phyloP scores from a whole-genome alignment of 2,329 filamentous ascomycete species.

The Pyricularia sp. region DNA sequence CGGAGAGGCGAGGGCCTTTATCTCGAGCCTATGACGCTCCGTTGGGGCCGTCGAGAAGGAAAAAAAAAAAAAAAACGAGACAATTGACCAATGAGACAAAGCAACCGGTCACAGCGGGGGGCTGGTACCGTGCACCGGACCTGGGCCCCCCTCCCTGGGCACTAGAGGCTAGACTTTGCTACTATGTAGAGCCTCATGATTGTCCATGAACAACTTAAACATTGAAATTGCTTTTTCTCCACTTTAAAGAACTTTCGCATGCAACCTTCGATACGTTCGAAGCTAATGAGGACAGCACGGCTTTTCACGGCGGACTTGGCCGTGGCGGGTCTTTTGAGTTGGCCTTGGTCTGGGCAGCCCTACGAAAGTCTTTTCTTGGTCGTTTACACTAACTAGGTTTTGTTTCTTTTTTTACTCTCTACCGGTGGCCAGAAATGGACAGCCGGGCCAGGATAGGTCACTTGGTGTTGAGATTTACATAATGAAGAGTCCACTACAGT shows the following conservation, averaged over 20 bases:
- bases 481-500: neutral
- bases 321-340: neutral
- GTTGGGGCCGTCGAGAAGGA: neutral
- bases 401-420: neutral
- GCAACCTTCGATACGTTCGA: neutral
- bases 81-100: neutral
- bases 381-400: neutral
- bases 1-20: neutral
- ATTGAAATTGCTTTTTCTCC: neutral
- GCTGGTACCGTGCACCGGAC: neutral
- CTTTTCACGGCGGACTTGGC: neutral
- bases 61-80: neutral
- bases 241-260: neutral
- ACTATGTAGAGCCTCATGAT: neutral
- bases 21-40: neutral
- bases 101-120: neutral
- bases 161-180: no score
- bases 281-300: no score
- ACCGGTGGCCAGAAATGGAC: neutral
- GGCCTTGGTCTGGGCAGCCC: neutral
- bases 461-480: neutral
- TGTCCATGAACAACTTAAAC: neutral
- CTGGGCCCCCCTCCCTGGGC: neutral
- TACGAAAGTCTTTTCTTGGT: neutral
- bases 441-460: neutral